phyloP scores from a whole-genome alignment of 1,284 basidiomycete species.

The Sporisorium exsertum region DNA sequence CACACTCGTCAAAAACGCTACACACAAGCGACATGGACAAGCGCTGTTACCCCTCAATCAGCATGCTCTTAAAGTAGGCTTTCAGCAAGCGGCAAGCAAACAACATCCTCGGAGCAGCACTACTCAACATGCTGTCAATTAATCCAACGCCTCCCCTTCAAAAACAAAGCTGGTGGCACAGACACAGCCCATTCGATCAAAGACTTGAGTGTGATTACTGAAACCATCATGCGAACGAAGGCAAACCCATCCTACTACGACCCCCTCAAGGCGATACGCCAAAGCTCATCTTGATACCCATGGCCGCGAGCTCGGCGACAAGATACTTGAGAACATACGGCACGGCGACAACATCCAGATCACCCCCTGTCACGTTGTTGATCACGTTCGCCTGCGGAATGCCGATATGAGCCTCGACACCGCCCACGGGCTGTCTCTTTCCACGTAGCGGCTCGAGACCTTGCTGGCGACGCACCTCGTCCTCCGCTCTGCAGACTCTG shows the following conservation, averaged over 20 bases:
- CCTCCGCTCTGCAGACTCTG: conserved; percentile 60
- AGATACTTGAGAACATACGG: conserved; percentile 81
- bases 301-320: conserved; percentile 74
- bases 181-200: too few species aligned
- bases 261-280: conserved; percentile 29
- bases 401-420: conserved; percentile 43
- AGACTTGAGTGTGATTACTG: not conserved
- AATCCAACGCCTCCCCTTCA: too few species aligned
- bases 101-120: too few species aligned
- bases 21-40: too few species aligned
- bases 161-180: too few species aligned
- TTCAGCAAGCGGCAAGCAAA: too few species aligned
- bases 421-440: conserved; percentile 39
- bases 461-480: conserved; percentile 41
- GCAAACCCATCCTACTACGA: not conserved
- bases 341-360: conserved; percentile 75
- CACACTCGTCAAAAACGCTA: not conserved
- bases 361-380: conserved; percentile 50
- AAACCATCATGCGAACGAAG: not conserved
- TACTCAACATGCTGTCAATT: too few species aligned
- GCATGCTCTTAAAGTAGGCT: too few species aligned
- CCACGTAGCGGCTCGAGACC: conserved; percentile 41
- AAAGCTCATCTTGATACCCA: conserved; percentile 73
- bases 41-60: too few species aligned
- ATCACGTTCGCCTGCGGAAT: conserved; percentile 52